These are phyloP conservation scores for Fragilaria crotonensis DNA, from an alignment of 108 stramenopile species.

Conservation along the genomic window DNA sequence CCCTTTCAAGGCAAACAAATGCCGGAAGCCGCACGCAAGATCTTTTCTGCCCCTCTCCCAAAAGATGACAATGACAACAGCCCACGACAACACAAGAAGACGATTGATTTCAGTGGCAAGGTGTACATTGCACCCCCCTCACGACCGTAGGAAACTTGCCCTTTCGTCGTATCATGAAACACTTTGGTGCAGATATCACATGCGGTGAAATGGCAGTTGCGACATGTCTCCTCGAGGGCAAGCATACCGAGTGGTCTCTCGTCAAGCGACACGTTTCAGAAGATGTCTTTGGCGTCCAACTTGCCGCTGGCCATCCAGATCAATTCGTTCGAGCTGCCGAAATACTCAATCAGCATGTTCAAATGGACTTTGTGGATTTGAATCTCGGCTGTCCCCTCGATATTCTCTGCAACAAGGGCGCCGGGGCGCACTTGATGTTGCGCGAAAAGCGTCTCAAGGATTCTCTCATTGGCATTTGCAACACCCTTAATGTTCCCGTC, in stretches of 20 bases:
- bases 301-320: slow-evolving; percentile 89
- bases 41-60: neutral
- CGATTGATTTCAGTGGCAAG: slow-evolving; percentile 90
- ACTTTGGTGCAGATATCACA: slow-evolving; percentile 96
- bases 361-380: slow-evolving; percentile 95
- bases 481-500: slow-evolving; percentile 69
- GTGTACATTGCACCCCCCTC: slow-evolving; percentile 97
- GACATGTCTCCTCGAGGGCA: slow-evolving; percentile 76
- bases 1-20: slow-evolving; percentile 41
- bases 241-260: slow-evolving; percentile 90
- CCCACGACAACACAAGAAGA: slow-evolving; percentile 53
- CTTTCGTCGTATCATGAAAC: slow-evolving; percentile 94
- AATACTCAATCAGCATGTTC: slow-evolving; percentile 58
- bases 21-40: neutral
- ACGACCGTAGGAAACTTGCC: slow-evolving; percentile 99
- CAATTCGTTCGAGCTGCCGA: slow-evolving; percentile 70
- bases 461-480: slow-evolving; percentile 69
- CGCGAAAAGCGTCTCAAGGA: slow-evolving; percentile 67
- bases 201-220: slow-evolving; percentile 98
- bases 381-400: slow-evolving; percentile 99
- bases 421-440: slow-evolving; percentile 86
- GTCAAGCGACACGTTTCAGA: slow-evolving; percentile 88
- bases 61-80: too few relatives aligned
- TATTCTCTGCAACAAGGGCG: slow-evolving; percentile 89
- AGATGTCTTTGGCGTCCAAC: slow-evolving; percentile 95